Evolutionary conservation across 305 asterid species (phyloP).

Genomic region (Fraxinus ornus): DNA sequence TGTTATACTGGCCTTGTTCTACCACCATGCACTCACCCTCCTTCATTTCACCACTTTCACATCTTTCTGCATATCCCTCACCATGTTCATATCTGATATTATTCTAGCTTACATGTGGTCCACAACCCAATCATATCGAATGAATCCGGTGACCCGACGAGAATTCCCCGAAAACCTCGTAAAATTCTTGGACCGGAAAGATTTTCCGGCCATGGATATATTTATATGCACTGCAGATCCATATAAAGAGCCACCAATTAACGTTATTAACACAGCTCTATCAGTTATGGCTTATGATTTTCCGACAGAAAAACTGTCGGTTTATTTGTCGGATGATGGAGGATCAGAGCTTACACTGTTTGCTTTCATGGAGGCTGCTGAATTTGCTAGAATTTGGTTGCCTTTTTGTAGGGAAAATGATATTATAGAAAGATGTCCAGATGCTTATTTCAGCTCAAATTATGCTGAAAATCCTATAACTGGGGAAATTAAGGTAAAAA

Average conservation of each 20-base stretch:
- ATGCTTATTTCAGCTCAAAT: constrained; percentile 47
- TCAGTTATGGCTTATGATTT: constrained; percentile 84
- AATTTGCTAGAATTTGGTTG: constrained; percentile 65
- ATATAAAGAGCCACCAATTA: constrained; percentile 66
- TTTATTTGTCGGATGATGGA: constrained; percentile 83
- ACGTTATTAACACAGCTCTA: constrained; percentile 69
- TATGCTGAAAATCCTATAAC: constrained; percentile 20
- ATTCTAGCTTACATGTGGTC: constrained; percentile 70
- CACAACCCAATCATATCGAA: constrained; percentile 49
- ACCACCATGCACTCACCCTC: constrained; percentile 45
- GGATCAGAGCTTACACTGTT: constrained; percentile 75
- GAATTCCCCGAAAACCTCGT: constrained; percentile 42
- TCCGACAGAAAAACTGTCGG: constrained; percentile 67
- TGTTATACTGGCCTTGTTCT: constrained; percentile 45
- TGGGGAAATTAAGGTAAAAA: constrained; percentile 48
- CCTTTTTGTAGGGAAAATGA: constrained; percentile 62
- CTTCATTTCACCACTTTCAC: constrained; percentile 27
- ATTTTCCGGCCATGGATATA: constrained; percentile 60
- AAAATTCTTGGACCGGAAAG: constrained; percentile 25
- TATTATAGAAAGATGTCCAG: constrained; percentile 52
- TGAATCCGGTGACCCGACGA: constrained; percentile 54
- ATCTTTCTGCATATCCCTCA: constrained; percentile 33
- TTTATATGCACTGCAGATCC: constrained; percentile 93
- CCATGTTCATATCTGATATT: constrained; percentile 50
- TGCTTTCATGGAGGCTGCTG: constrained; percentile 81